These are phyloP conservation scores for Saccharomyces jurei DNA, from an alignment of 805 yeast genomes.

Conservation along the genomic window DNA sequence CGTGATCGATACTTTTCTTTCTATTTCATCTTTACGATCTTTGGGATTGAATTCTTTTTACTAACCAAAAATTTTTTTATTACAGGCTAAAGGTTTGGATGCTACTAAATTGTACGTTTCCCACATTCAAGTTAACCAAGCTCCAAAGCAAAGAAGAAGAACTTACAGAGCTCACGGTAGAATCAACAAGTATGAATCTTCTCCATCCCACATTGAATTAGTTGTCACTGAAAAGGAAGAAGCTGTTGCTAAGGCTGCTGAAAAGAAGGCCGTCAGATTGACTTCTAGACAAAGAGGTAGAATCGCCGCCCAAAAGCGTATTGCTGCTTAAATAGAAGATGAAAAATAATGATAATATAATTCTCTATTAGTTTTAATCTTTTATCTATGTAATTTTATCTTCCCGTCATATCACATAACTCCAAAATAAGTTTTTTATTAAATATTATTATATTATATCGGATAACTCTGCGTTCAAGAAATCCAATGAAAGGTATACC, in stretches of 20 bases:
- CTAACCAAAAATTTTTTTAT: conserved; percentile 4
- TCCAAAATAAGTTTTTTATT: neutral
- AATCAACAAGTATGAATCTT: conserved; percentile 97
- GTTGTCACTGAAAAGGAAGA: conserved; percentile 93
- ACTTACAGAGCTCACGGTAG: conserved; percentile 99
- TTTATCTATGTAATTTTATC: neutral
- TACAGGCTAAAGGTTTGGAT: conserved; percentile 89
- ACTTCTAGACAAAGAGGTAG: conserved; percentile 90
- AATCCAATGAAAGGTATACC: neutral
- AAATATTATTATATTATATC: neutral
- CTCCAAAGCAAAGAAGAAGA: conserved; percentile 99
- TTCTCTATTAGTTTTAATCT: neutral
- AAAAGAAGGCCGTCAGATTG: conserved; percentile 60
- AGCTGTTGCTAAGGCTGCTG: conserved; percentile 85
- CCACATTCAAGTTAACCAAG: conserved; percentile 99
- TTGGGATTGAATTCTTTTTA: conserved; percentile 1
- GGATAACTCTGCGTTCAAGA: neutral
- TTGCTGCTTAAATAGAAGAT: conserved; percentile 46
- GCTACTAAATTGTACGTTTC: conserved; percentile 86
- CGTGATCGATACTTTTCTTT: neutral
- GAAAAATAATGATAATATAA: conserved; percentile 4
- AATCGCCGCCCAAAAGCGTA: conserved; percentile 80
- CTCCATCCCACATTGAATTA: conserved; percentile 98
- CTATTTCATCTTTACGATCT: neutral
- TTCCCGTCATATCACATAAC: neutral